These are phyloP conservation scores for Nematocida parisii DNA, from an alignment of 371 early-diverging fungal genomes.

Conservation along the genomic window DNA sequence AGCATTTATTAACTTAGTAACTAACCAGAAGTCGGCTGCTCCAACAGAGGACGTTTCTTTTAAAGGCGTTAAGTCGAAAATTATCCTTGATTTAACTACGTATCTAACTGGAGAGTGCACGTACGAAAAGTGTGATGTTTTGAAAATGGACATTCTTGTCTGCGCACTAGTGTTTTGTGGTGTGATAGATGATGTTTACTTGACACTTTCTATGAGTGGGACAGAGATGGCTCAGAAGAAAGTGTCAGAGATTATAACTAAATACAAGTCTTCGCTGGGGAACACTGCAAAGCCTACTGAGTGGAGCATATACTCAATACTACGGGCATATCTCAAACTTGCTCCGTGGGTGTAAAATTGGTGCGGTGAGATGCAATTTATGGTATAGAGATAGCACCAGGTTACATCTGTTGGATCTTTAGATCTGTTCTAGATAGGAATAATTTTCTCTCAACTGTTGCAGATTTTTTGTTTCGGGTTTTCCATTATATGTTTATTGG, in stretches of 20 bases:
- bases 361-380: too few relatives aligned
- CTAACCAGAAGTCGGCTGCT: not conserved
- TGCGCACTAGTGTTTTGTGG: constrained; percentile 46
- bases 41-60: not conserved
- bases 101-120: constrained; percentile 12
- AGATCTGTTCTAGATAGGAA: too few relatives aligned
- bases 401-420: too few relatives aligned
- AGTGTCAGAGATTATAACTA: constrained; percentile 20
- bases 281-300: not conserved
- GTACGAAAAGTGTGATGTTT: constrained; percentile 32
- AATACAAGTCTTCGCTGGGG: constrained; percentile 27
- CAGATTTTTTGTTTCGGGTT: constrained; percentile 6
- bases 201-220: constrained; percentile 17
- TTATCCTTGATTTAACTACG: constrained; percentile 1
- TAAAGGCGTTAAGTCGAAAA: constrained; percentile 34
- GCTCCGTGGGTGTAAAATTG: constrained; percentile 32
- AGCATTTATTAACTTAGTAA: constrained; percentile 4
- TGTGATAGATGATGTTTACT: constrained; percentile 33
- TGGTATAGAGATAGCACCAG: too few relatives aligned
- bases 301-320: constrained; percentile 34
- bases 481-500: constrained; percentile 15
- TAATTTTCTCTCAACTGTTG: not conserved
- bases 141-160: constrained; percentile 24
- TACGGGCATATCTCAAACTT: constrained; percentile 44
- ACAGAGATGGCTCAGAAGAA: constrained; percentile 42